These are phyloP conservation scores for Penicillium turbatum DNA, from an alignment of 495 filamentous ascomycete genomes.

Conservation along the genomic window DNA sequence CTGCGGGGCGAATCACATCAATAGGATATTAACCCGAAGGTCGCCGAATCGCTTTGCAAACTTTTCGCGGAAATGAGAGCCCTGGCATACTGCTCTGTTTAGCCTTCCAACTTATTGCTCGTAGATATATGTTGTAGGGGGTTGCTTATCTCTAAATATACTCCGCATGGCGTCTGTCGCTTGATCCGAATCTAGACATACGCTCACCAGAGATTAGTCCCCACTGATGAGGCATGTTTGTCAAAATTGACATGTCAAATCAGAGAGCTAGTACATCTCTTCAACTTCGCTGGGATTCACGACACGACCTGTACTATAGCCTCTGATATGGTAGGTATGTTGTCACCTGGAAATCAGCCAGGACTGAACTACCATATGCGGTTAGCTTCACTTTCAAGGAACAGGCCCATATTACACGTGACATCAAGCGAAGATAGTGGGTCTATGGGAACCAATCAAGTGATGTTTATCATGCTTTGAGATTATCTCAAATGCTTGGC, in stretches of 20 bases:
- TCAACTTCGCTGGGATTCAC: too few relatives aligned
- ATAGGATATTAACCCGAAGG: not conserved
- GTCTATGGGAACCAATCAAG: not conserved
- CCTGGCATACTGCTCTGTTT: not conserved
- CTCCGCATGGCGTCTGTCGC: too few relatives aligned
- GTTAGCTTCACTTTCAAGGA: not conserved
- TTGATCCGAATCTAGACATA: not conserved
- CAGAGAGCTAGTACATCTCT: too few relatives aligned
- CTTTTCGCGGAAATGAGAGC: not conserved
- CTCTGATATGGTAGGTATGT: not conserved
- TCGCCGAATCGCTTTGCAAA: not conserved
- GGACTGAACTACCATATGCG: not conserved
- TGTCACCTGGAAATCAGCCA: not conserved
- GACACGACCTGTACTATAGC: too few relatives aligned
- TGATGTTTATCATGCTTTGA: not conserved
- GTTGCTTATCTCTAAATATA: too few relatives aligned
- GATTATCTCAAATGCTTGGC: constrained; percentile 8
- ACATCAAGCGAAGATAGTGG: constrained; percentile 2
- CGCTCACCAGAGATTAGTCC: not conserved
- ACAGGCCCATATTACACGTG: not conserved
- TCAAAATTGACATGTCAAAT: too few relatives aligned
- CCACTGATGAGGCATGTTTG: too few relatives aligned
- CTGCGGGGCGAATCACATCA: not conserved
- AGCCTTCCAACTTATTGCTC: not conserved
- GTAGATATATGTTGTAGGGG: not conserved